A percentile compares a stretch with the other conserved stretches of the same genome.
Conservation (phyloP, 2,329 filamentous ascomycete genomes). For the Fusarium albosuccineum region DNA sequence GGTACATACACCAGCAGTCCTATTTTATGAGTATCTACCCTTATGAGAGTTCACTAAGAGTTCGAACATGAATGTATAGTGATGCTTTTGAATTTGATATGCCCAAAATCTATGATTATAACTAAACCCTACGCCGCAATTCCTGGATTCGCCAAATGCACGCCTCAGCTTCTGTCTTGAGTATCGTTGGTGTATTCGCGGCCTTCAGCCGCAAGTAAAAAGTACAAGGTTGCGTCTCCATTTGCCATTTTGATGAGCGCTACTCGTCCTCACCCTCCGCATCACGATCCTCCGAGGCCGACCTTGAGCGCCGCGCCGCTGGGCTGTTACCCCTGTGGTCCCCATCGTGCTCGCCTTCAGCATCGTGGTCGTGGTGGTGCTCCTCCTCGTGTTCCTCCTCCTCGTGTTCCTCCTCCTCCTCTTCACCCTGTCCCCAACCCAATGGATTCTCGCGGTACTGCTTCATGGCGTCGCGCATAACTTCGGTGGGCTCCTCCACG, state of each 20-base stretch:
- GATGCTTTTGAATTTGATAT: constrained; percentile 20
- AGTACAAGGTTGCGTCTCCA: constrained; percentile 2
- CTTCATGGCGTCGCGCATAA: constrained; percentile 64
- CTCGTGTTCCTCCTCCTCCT: constrained; percentile 51
- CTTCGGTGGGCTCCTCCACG: constrained; percentile 68
- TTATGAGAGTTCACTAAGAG: neutral
- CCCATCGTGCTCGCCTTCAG: constrained; percentile 40
- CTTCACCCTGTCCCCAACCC: constrained; percentile 58
- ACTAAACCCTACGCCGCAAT: constrained; percentile 35
- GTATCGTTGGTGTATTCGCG: constrained; percentile 6
- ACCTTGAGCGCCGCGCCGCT: constrained; percentile 44
- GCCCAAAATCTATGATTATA: constrained; percentile 41
- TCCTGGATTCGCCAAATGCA: constrained; percentile 29
- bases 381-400: no score
- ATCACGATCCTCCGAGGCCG: constrained; percentile 53
- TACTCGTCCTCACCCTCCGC: constrained; percentile 61
- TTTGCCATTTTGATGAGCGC: neutral
- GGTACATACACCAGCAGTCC: neutral
- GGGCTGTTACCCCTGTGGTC: constrained; percentile 38
- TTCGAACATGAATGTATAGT: constrained; percentile 4
- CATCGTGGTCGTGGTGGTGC: constrained; percentile 47
- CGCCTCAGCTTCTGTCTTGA: constrained; percentile 21
- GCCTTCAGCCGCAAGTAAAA: constrained; percentile 14
- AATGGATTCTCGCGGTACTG: constrained; percentile 67
- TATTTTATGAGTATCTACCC: neutral